Percentiles rank a stretch among this genome's conserved stretches.
Evolutionary conservation across 2,329 filamentous ascomycete species (phyloP).

Genomic region (Pyrenochaeta sp.): DNA sequence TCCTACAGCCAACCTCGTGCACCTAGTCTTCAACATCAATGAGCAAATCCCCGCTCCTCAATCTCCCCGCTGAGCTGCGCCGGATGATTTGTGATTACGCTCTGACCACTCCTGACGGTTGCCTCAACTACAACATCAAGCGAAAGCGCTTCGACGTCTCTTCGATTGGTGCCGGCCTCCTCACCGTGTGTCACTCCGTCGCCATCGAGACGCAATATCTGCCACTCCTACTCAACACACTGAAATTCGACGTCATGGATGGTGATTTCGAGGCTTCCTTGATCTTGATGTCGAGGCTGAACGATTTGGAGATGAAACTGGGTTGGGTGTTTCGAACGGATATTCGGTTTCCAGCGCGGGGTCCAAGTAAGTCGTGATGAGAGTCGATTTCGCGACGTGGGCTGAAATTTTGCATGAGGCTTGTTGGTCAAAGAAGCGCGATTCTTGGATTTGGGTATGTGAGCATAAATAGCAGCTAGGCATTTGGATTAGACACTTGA

Average conservation of each 20-base stretch:
- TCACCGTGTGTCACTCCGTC: slow-evolving; percentile 18
- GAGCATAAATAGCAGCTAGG: too few species aligned
- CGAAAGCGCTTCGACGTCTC: slow-evolving; percentile 16
- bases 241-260: slow-evolving; percentile 16
- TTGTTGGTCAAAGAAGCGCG: too few species aligned
- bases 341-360: background rate
- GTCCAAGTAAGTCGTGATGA: background rate
- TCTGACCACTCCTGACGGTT: slow-evolving; percentile 7
- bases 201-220: slow-evolving; percentile 18
- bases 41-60: slow-evolving; percentile 12
- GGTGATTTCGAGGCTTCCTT: background rate
- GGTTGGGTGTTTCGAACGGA: slow-evolving; percentile 6
- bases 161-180: slow-evolving; percentile 17
- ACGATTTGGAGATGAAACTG: slow-evolving; percentile 1
- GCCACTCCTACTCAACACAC: slow-evolving; percentile 13
- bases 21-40: background rate
- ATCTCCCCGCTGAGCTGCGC: slow-evolving; percentile 21
- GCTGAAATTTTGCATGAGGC: too few species aligned
- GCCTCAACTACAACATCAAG: slow-evolving; percentile 5
- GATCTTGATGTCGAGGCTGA: slow-evolving; percentile 5
- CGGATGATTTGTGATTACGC: slow-evolving; percentile 17
- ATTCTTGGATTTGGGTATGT: too few species aligned
- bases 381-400: too few species aligned
- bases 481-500: too few species aligned
- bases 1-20: too few species aligned